A percentile compares a stretch with the other conserved stretches of the same genome.
Evolutionary conservation across 129 eudicot species (phyloP).

Genomic region (Cynara cardunculus): DNA sequence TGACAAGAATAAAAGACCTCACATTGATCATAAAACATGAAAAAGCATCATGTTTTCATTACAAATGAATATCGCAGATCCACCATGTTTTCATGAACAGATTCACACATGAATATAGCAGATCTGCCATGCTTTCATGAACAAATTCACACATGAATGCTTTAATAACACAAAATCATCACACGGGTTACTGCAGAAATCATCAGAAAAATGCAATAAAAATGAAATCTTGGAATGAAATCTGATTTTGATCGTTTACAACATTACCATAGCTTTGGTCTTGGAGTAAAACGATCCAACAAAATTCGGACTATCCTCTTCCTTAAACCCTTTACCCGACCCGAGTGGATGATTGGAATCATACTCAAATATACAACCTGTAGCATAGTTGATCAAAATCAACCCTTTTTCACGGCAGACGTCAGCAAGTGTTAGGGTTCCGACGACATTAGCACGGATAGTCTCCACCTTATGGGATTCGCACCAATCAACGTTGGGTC

Average conservation of each 20-base stretch:
- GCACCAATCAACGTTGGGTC: conserved; percentile 75
- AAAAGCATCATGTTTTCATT: background rate
- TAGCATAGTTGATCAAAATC: conserved; percentile 53
- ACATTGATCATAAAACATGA: background rate
- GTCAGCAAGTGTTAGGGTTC: conserved; percentile 61
- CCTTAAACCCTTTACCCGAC: conserved; percentile 70
- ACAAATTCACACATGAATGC: background rate
- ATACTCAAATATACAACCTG: conserved; percentile 70
- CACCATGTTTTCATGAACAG: background rate
- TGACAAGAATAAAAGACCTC: background rate
- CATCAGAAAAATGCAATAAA: background rate
- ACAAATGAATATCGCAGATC: background rate
- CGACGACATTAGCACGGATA: conserved; percentile 58
- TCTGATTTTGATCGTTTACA: background rate
- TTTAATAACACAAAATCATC: background rate
- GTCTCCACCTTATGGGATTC: conserved; percentile 66
- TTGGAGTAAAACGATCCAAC: conserved; percentile 71
- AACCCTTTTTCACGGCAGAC: conserved; percentile 57
- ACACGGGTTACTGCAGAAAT: background rate
- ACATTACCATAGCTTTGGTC: conserved; percentile 75
- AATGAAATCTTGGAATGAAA: background rate
- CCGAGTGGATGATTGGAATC: conserved; percentile 48
- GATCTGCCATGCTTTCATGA: background rate
- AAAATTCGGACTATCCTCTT: conserved; percentile 66
- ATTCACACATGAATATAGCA: background rate